phyloP scores from a whole-genome alignment of 257 asterid genomes.

The Linderniella brevidens region DNA sequence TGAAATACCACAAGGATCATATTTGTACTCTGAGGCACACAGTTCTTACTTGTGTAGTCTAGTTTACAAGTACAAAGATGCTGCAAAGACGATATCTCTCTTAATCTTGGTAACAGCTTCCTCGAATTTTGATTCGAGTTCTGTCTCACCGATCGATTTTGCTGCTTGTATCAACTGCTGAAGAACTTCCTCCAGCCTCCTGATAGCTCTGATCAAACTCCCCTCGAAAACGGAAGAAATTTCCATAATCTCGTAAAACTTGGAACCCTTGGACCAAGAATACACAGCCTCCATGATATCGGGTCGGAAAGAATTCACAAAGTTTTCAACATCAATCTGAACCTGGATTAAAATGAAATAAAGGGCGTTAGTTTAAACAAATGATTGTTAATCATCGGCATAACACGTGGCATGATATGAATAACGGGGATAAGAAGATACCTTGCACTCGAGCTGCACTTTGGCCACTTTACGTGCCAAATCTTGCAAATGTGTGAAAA shows the following conservation, averaged over 20 bases:
- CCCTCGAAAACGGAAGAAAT: slow-evolving; percentile 95
- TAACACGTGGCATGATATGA: not conserved
- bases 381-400: not conserved
- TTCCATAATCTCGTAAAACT: slow-evolving; percentile 86
- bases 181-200: slow-evolving; percentile 94
- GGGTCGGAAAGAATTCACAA: slow-evolving; percentile 78
- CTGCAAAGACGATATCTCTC: slow-evolving; percentile 98
- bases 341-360: slow-evolving; percentile 27
- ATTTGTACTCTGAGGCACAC: too few species aligned
- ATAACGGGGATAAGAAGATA: slow-evolving; percentile 12
- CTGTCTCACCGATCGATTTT: slow-evolving; percentile 72
- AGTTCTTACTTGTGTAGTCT: too few species aligned
- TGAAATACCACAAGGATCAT: too few species aligned
- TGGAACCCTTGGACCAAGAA: slow-evolving; percentile 89
- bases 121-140: slow-evolving; percentile 77
- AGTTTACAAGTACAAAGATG: slow-evolving; percentile 66
- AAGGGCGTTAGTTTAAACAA: not conserved
- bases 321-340: slow-evolving; percentile 76
- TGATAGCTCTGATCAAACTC: slow-evolving; percentile 87
- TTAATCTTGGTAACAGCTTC: slow-evolving; percentile 83
- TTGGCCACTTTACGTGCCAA: slow-evolving; percentile 83
- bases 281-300: slow-evolving; percentile 95
- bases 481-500: slow-evolving; percentile 67
- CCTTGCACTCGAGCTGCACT: slow-evolving; percentile 98
- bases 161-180: slow-evolving; percentile 93